Base-by-base conservation (phyloP, 2,329 filamentous ascomycete species). In the Hypoxylon sp. region DNA sequence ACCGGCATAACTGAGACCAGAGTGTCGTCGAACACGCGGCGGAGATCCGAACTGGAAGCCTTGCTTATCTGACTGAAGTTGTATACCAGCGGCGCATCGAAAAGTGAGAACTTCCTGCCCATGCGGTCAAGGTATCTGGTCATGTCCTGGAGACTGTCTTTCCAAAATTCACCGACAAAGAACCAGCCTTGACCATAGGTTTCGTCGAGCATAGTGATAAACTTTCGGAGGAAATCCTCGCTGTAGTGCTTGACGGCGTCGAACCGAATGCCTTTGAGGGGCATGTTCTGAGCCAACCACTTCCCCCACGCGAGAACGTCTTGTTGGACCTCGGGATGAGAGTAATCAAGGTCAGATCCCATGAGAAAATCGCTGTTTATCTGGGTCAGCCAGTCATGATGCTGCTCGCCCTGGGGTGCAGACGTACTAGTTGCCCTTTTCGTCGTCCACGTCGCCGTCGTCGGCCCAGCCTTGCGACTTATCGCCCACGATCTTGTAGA, bases 91-190 rank as follows among this genome's bases (percentile, higher is more conserved):
- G 88, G 87, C 0, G 85, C 81, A 70, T 92, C 89, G 68, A 88
- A 91, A 15, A 90, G 77, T 29, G 77, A 77, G 62, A 87, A 81
- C 60, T 83, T 83, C 57, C 83, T 79, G 45, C 82, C 76, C 79
- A 88, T 85, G 21, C 74, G 75, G 31, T 83, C 77, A 40, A 88
- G 74, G 69, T 88, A 90, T 17, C 76, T 72, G 1, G 80, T 71
- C 72, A 90, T 80, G 51, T 81, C 79, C 15, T 78, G 69, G 0
- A 82, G 73, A 52, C 88, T 82, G 42, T 81, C 82, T 26, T 81
- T 81, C 87, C 88, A 91, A 70, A 87, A 90, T 67, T 91, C 88
- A 8, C 86, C 88, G 1, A 91, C 83, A 13, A 89, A 75, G 67
- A 90, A 88, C 38, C 38, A 42, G 72, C 82, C 74, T 10, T 78